Percentiles rank a stretch among this genome's conserved stretches.
phyloP scores from a whole-genome alignment of 208 protist genomes.

The Pavlovales sp. region DNA sequence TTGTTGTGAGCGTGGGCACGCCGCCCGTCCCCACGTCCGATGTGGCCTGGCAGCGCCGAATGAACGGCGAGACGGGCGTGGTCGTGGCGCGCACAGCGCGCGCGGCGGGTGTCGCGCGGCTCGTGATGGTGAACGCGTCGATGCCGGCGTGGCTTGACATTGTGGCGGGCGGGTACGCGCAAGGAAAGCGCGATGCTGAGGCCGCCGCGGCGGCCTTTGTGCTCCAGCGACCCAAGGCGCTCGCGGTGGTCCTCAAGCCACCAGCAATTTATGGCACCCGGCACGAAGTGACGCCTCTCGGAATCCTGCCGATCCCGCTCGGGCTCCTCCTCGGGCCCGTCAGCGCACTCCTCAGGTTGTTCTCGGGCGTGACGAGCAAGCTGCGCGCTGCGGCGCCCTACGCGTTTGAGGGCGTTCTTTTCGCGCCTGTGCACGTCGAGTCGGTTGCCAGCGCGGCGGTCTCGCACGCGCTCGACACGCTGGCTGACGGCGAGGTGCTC shows the following conservation, averaged over 20 bases:
- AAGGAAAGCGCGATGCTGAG: not conserved
- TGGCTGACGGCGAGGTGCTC: too few relatives aligned
- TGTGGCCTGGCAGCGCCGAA: not conserved
- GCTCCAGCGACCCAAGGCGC: not conserved
- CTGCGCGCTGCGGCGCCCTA: not conserved
- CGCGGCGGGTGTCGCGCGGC: not conserved
- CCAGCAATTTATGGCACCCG: not conserved
- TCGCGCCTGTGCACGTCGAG: not conserved
- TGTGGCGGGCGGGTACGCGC: not conserved
- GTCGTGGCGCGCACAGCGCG: not conserved
- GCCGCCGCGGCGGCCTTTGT: not conserved
- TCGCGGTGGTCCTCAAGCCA: not conserved
- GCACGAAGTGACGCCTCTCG: not conserved
- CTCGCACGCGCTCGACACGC: not conserved
- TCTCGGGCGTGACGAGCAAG: not conserved
- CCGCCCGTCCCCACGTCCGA: not conserved
- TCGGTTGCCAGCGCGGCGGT: not conserved
- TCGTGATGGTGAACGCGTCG: not conserved
- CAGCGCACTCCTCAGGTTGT: not conserved
- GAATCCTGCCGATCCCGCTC: not conserved
- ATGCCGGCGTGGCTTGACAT: not conserved
- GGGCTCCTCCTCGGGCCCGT: not conserved
- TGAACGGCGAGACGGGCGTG: not conserved
- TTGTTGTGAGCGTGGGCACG: not conserved
- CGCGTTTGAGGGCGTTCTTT: not conserved